Evolutionary conservation across 495 filamentous ascomycete species (phyloP).

Genomic region (Bryoglossum gracile): DNA sequence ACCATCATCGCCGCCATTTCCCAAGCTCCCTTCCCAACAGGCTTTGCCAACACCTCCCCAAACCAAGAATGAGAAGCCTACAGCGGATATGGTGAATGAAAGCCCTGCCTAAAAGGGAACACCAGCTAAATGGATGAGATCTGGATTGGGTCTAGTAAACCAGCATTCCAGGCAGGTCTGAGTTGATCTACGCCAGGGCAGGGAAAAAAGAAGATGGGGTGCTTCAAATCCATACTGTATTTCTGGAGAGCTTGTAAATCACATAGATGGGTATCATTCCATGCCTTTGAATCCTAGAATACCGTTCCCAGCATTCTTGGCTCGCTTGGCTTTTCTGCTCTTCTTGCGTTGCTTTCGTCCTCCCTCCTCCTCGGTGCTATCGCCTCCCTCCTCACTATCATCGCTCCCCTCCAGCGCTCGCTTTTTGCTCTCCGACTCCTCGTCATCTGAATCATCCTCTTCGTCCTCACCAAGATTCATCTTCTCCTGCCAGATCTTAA

Average conservation of each 20-base stretch:
- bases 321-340: constrained; percentile 52
- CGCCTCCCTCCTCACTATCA: constrained; percentile 12
- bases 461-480: constrained; percentile 32
- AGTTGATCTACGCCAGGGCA: too few relatives aligned
- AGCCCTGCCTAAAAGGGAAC: too few relatives aligned
- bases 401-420: constrained; percentile 5
- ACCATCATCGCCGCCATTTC: too few relatives aligned
- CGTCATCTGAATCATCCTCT: constrained; percentile 33
- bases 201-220: too few relatives aligned
- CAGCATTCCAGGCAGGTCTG: too few relatives aligned
- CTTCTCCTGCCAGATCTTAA: constrained; percentile 79
- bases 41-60: too few relatives aligned
- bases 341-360: constrained; percentile 25
- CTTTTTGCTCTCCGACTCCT: constrained; percentile 28
- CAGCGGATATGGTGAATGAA: too few relatives aligned
- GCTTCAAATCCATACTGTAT: too few relatives aligned
- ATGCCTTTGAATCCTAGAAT: constrained; percentile 59
- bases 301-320: constrained; percentile 49
- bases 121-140: too few relatives aligned
- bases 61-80: too few relatives aligned
- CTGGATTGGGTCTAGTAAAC: too few relatives aligned
- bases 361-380: constrained; percentile 29
- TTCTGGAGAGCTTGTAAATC: background rate
- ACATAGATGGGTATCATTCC: constrained; percentile 31
- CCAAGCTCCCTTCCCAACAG: too few relatives aligned